These are phyloP conservation scores for Cutaneotrichosporon sp. DNA, from an alignment of 1,284 basidiomycete species.

Conservation along the genomic window DNA sequence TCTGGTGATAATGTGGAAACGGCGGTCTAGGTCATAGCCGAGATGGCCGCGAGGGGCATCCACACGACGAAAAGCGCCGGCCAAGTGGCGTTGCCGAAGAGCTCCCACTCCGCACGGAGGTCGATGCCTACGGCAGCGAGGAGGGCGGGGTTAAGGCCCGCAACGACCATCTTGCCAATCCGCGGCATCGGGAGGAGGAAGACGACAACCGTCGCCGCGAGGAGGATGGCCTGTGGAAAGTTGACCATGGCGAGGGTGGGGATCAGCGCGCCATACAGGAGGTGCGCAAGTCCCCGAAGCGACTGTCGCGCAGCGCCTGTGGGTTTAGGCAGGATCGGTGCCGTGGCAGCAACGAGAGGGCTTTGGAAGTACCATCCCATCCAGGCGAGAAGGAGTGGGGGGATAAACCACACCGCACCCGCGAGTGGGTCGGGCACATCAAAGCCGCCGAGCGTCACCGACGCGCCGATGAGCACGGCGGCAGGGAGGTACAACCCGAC, in stretches of 20 bases:
- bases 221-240: constrained; percentile 71
- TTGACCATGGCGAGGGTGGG: constrained; percentile 81
- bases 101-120: constrained; percentile 35
- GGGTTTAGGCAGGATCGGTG: constrained; percentile 47
- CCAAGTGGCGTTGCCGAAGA: constrained; percentile 42
- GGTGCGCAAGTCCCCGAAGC: constrained; percentile 26
- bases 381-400: constrained; percentile 14
- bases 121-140: constrained; percentile 6
- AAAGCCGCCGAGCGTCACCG: constrained; percentile 75
- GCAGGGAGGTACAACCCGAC: constrained; percentile 85
- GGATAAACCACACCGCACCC: constrained; percentile 45
- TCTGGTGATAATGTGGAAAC: too few species aligned
- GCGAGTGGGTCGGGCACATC: constrained; percentile 63
- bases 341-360: constrained; percentile 19
- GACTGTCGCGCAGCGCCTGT: constrained; percentile 52
- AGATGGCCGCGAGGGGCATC: constrained; percentile 33
- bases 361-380: constrained; percentile 21
- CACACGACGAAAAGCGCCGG: constrained; percentile 33
- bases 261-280: constrained; percentile 73
- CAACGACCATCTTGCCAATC: neutral
- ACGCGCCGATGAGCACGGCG: constrained; percentile 70
- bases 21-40: constrained; percentile 16
- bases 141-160: neutral
- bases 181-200: constrained; percentile 17
- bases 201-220: constrained; percentile 58